These are phyloP conservation scores for Sugiyamaella floridensis DNA, from an alignment of 805 yeast species.

Conservation along the genomic window DNA sequence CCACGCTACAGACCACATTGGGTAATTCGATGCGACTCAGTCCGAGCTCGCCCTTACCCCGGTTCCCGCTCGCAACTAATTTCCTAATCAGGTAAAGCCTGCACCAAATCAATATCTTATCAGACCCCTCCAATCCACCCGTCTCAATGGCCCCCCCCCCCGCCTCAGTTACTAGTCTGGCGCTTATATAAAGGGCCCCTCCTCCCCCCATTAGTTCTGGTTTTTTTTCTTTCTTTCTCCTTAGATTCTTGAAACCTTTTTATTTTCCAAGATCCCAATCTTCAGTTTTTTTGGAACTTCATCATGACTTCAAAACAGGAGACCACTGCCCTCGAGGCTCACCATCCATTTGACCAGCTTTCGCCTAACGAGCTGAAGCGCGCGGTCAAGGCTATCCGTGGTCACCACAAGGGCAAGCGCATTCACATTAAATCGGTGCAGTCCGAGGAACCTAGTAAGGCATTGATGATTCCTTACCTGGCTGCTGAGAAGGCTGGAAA, in stretches of 20 bases:
- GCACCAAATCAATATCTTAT: not conserved
- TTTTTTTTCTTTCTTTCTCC: no score
- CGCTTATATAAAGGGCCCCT: not conserved
- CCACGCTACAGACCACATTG: not conserved
- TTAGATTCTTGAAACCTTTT: no score
- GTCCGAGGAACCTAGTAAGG: constrained; percentile 65
- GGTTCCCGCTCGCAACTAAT: not conserved
- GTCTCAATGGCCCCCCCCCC: not conserved
- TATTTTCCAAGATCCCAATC: no score
- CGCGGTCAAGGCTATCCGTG: constrained; percentile 23
- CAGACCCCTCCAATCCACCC: not conserved
- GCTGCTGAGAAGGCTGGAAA: constrained; percentile 55
- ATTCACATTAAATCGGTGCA: constrained; percentile 30
- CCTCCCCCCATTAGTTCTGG: not conserved
- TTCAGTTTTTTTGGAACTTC: not conserved
- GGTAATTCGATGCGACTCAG: not conserved
- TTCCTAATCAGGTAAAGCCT: not conserved
- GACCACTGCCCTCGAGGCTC: constrained; percentile 1
- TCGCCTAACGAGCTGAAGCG: constrained; percentile 25
- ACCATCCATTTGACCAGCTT: constrained; percentile 33
- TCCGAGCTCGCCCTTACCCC: not conserved
- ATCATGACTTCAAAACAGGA: not conserved
- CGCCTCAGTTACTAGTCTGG: not conserved
- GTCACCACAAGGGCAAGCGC: constrained; percentile 24
- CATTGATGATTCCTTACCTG: constrained; percentile 57